A percentile compares a stretch with the other conserved stretches of the same genome.
Evolutionary conservation across 2,329 filamentous ascomycete genomes (phyloP).

Genomic region (Lanzia echinophila): DNA sequence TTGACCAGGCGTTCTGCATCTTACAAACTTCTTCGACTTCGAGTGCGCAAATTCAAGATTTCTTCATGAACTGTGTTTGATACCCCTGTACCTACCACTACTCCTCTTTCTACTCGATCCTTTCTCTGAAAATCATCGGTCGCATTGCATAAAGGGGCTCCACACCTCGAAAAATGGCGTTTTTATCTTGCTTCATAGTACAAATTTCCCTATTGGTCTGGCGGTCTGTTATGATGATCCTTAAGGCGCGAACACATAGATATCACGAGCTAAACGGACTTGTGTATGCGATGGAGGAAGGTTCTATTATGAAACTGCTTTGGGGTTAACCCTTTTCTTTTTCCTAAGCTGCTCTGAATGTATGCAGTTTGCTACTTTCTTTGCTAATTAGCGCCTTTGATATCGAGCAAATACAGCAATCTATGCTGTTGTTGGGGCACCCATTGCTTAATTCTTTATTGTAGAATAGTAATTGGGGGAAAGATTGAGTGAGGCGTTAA

Average conservation of each 20-base stretch:
- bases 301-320: no score
- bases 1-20: no score
- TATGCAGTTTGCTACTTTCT: no score
- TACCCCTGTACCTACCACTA: conserved; percentile 26
- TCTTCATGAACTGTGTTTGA: conserved; percentile 19
- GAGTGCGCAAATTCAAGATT: conserved; percentile 5
- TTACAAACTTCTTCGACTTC: neutral
- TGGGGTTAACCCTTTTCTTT: no score
- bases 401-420: no score
- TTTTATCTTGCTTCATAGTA: neutral
- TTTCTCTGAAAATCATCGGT: conserved; percentile 11
- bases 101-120: conserved; percentile 8
- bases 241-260: neutral
- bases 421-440: neutral
- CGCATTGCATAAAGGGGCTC: conserved; percentile 18
- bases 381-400: no score
- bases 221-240: neutral
- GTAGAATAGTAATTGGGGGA: neutral
- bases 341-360: no score
- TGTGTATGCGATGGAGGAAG: neutral
- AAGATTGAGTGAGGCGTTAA: no score
- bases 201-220: neutral
- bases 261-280: neutral
- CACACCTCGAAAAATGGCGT: conserved; percentile 2
- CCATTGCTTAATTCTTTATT: neutral